Evolutionary conservation across 2,329 filamentous ascomycete genomes (phyloP), one percentile per base, ranked within the genome.

Genomic region (Chrysoporthe cubensis): DNA sequence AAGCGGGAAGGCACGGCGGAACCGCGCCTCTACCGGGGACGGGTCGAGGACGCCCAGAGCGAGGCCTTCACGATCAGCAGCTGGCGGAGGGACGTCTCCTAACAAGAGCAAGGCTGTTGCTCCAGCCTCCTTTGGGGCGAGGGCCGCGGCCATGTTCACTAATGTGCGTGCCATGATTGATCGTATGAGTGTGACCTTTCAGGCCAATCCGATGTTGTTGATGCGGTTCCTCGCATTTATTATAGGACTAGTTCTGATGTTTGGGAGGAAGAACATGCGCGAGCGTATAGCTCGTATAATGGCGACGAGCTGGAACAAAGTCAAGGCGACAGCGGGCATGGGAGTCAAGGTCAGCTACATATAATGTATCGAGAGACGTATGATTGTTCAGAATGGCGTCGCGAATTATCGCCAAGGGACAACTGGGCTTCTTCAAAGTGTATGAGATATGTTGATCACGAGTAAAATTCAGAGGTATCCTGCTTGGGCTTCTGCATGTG

Each of bases 311-410:
- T 97, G 93, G 93, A 86, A 87, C 65, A 97, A 97, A 81, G 82
- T 97, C 52, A 89, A 87, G 76, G 86, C 89, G 58, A 98, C 96
- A 0, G 90, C 95, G 4, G 94, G 94, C 1, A 98, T 98, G 95
- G 96, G 95, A 2, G 92, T 96, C 71, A 98, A 97, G 82, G 94
- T 98, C 75, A 97, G 92, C 77, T 98, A 98, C 81, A 96, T 99
- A 69, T 98, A 80, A 84, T 71, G 48, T 54, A 50, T 62, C 56
- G 34, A 66, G 60, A 54, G 54, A 57, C 62, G 50, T 50, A 40
- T 7, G 18, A 26, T 43, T 43, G 37, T 32, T 64, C 43, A 34
- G 34, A 26, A 18, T n/a, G 43, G 59, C 40, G 32, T 70, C 70
- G 42, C 37, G 18, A 21, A 40, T 3, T 16, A 48, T 13, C 34